Conservation (phyloP, 805 yeast genomes). For the Groenewaldozyma salmanticensis region DNA sequence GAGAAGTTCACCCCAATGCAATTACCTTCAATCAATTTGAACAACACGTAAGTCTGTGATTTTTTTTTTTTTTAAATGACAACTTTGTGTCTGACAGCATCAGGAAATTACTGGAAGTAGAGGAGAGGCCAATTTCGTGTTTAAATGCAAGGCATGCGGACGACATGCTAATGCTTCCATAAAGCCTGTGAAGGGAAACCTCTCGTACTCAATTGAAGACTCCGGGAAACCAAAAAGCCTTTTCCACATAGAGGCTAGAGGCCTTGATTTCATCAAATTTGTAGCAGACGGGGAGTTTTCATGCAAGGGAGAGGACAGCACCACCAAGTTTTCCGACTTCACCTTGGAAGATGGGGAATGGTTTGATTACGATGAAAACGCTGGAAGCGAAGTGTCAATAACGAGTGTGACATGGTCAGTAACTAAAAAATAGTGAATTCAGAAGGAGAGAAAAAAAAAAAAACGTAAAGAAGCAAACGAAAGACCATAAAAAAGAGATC, state of each 20-base stretch:
- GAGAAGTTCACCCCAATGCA: constrained; percentile 64
- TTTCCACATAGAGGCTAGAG: constrained; percentile 75
- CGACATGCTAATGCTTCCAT: constrained; percentile 28
- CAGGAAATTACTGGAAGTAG: constrained; percentile 47
- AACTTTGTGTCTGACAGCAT: constrained; percentile 8
- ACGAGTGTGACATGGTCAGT: constrained; percentile 66
- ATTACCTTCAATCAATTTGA: constrained; percentile 44
- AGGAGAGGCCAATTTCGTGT: constrained; percentile 78
- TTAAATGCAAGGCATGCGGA: constrained; percentile 61
- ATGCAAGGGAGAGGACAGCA: constrained; percentile 44
- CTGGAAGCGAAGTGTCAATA: constrained; percentile 69
- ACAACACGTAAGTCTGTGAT: constrained; percentile 33
- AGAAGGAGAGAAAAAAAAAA: neutral
- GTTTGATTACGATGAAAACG: constrained; percentile 90
- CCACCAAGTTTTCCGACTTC: constrained; percentile 48
- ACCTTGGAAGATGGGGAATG: constrained; percentile 78
- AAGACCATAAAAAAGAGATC: neutral
- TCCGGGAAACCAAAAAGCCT: constrained; percentile 37
- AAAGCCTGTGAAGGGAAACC: constrained; percentile 16
- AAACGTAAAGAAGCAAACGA: neutral
- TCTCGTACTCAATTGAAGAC: constrained; percentile 32
- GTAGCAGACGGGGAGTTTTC: constrained; percentile 54
- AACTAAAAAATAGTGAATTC: constrained; percentile 18
- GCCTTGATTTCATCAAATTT: constrained; percentile 63
- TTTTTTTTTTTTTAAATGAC: constrained; percentile 3